phyloP scores from a whole-genome alignment of 2,329 filamentous ascomycete species.

The Penicillium sp. region DNA sequence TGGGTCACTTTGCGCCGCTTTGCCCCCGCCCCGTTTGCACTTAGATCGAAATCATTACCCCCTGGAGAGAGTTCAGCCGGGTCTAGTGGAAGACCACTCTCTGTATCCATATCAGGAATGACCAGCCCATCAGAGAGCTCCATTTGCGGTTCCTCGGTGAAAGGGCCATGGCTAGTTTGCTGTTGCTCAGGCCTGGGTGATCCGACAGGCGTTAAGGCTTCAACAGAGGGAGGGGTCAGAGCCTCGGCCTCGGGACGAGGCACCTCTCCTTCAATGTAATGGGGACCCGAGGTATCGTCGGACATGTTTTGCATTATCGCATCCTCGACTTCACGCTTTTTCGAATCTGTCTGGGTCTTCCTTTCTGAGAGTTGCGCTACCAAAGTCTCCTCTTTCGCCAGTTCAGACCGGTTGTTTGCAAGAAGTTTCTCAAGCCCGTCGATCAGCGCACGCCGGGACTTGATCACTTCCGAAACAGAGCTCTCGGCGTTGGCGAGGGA shows the following conservation, averaged over 20 bases:
- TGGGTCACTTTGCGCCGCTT: slow-evolving; percentile 53
- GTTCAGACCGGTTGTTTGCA: slow-evolving; percentile 66
- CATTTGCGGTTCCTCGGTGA: slow-evolving; percentile 16
- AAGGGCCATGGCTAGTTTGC: slow-evolving; percentile 31
- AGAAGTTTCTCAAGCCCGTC: slow-evolving; percentile 79
- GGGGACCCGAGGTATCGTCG: slow-evolving; percentile 54
- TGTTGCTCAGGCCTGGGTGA: slow-evolving; percentile 43
- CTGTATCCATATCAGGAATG: slow-evolving; percentile 21
- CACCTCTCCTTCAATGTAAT: slow-evolving; percentile 34
- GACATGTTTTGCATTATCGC: slow-evolving; percentile 79
- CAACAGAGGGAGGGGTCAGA: slow-evolving; percentile 74
- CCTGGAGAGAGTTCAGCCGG: slow-evolving; percentile 18
- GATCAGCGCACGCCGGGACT: slow-evolving; percentile 75
- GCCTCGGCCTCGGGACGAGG: slow-evolving; percentile 78
- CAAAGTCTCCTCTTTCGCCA: slow-evolving; percentile 68
- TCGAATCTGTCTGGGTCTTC: slow-evolving; percentile 71
- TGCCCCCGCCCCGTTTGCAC: slow-evolving; percentile 33
- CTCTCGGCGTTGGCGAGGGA: slow-evolving; percentile 83
- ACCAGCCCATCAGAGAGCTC: slow-evolving; percentile 14
- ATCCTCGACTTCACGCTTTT: slow-evolving; percentile 86
- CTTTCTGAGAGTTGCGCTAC: slow-evolving; percentile 64
- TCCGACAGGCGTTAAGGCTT: slow-evolving; percentile 53
- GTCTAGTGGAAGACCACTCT: slow-evolving; percentile 17
- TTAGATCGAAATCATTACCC: slow-evolving; percentile 25
- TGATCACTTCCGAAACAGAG: slow-evolving; percentile 85